Evolutionary conservation across 1,139 yeast genomes (phyloP), one percentile per base, ranked within the genome.

Genomic region (Sugiyamaella japonica): DNA sequence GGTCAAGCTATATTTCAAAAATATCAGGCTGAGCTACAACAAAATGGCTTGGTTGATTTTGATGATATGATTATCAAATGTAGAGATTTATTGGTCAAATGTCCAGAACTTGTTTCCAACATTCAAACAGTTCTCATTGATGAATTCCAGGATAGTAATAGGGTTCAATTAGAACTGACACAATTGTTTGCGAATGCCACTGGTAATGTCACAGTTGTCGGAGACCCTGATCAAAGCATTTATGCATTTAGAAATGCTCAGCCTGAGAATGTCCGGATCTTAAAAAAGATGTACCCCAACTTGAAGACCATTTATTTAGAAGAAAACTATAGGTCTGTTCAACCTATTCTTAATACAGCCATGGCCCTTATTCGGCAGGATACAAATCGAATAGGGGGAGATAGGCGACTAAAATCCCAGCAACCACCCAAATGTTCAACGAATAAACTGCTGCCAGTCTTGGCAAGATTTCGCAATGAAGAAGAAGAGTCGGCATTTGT

Each of bases 221-320:
- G 99, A 0, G 99, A 93, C 64, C 96, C 97, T 0, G 97, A 93
- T 70, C 98, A 93, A 69, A 85, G 96, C 65, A 93, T 93, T 29
- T 93, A 93, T 67, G 89, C 85, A 0, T 91, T 91, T 62, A 76
- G 99, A 59, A 84, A 87, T 62, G 97, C 98, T 0, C 83, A 83
- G 43, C 76, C 85, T 0, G 73, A 75, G 13, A 90, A 89, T 64
- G 89, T 93, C 63, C 71, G 71, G 37, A 74, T 75, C 10, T 84
- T 93, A 90, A 68, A 70, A 37, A 64, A 69, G 0, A 70, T 75
- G 55, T 86, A 81, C 60, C 72, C 73, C 0, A 56, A 68, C 7
- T 63, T 69, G 1, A 60, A 69, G 7, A 69, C 70, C 9, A 73
- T 85, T 1, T 71, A 78, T 7, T 73, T 93, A 53, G 76, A 77